These are phyloP conservation scores for Xylariomycetidae sp. DNA, from an alignment of 2,329 filamentous ascomycete genomes.

Conservation along the genomic window DNA sequence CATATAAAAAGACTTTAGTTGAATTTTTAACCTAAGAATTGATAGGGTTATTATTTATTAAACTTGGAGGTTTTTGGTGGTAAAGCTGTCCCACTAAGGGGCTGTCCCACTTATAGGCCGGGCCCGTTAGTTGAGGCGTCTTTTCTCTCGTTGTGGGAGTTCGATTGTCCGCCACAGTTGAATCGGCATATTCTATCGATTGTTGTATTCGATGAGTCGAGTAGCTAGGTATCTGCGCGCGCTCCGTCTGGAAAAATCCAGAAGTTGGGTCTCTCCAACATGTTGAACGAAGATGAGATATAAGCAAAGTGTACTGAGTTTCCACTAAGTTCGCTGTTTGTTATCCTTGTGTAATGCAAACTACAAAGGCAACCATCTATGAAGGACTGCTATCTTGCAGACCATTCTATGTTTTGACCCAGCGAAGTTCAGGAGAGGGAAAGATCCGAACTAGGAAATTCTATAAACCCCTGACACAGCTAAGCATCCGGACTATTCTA, in stretches of 20 bases:
- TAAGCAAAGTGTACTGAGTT: not conserved
- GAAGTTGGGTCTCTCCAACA: conserved; percentile 1
- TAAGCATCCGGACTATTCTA: too few species aligned
- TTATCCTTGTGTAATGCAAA: conserved; percentile 60
- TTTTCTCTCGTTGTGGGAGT: too few species aligned
- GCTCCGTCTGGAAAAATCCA: not conserved
- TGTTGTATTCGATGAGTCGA: not conserved
- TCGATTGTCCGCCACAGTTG: too few species aligned
- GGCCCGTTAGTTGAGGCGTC: not conserved
- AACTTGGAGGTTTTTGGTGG: conserved; percentile 14
- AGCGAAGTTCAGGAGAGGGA: too few species aligned
- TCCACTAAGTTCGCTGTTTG: conserved; percentile 54
- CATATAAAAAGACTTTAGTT: not conserved
- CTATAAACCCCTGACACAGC: too few species aligned
- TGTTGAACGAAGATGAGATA: not conserved
- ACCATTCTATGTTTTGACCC: too few species aligned
- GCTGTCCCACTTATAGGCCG: not conserved
- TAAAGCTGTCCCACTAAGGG: not conserved
- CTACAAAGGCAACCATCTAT: too few species aligned
- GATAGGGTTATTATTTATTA: too few species aligned
- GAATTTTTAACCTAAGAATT: too few species aligned
- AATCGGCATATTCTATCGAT: not conserved
- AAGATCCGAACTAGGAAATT: too few species aligned
- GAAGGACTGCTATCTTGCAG: too few species aligned
- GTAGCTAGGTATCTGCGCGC: not conserved